These are phyloP conservation scores for Russula compacta DNA, from an alignment of 768 basidiomycete genomes.

Conservation along the genomic window DNA sequence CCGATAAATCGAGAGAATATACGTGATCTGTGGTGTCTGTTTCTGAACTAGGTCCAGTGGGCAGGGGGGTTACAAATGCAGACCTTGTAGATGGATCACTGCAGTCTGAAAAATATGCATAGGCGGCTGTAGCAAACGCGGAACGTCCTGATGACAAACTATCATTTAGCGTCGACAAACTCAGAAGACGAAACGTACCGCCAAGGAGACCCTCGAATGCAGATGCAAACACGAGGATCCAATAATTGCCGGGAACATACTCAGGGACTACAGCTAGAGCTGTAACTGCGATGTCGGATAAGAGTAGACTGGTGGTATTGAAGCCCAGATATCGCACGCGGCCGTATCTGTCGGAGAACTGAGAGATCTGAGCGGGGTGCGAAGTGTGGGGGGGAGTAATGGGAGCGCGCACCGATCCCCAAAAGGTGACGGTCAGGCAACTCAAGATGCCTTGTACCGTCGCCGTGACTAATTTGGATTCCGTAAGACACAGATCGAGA, in stretches of 20 bases:
- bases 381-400: background rate
- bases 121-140: constrained; percentile 40
- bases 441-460: constrained; percentile 62
- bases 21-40: constrained; percentile 38
- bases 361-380: background rate
- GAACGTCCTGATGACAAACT: constrained; percentile 31
- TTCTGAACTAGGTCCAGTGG: background rate
- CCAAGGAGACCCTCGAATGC: constrained; percentile 63
- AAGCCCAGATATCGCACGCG: constrained; percentile 56
- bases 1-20: constrained; percentile 60
- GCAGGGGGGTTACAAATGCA: background rate
- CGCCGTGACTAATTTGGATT: constrained; percentile 40
- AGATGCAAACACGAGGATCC: constrained; percentile 62
- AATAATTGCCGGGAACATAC: constrained; percentile 69
- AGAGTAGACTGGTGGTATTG: constrained; percentile 49
- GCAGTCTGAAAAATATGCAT: constrained; percentile 67
- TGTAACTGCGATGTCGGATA: constrained; percentile 59
- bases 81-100: constrained; percentile 35
- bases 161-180: background rate
- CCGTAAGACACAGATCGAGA: background rate
- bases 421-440: constrained; percentile 76
- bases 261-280: constrained; percentile 51
- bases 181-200: constrained; percentile 34
- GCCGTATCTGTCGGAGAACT: constrained; percentile 75
- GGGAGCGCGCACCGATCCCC: constrained; percentile 58